Evolutionary conservation across 495 filamentous ascomycete genomes (phyloP).

Genomic region (Usnea hakonensis): DNA sequence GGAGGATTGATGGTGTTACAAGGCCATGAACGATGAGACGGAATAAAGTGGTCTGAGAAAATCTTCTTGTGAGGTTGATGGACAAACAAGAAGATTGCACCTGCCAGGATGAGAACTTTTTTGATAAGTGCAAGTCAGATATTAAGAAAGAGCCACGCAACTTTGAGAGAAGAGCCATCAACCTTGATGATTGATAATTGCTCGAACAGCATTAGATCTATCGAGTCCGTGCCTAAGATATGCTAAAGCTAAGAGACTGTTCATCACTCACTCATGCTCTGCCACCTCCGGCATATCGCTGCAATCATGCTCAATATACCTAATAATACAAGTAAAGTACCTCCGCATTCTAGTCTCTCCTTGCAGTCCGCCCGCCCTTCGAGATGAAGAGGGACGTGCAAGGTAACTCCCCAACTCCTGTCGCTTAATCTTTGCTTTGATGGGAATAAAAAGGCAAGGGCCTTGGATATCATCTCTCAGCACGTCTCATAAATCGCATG

Average conservation of each 20-base stretch:
- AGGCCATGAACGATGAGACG: neutral
- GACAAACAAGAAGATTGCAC: neutral
- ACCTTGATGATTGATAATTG: neutral
- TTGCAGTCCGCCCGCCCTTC: neutral
- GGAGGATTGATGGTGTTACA: neutral
- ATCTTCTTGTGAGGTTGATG: neutral
- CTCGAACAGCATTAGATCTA: neutral
- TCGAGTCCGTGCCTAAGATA: neutral
- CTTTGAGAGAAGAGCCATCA: neutral
- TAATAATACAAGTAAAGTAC: neutral
- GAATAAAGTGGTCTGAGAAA: neutral
- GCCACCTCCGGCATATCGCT: neutral
- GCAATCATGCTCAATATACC: neutral
- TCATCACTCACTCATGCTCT: neutral
- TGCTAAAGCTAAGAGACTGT: slow-evolving; percentile 3
- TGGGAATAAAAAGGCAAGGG: neutral
- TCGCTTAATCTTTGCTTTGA: slow-evolving; percentile 11
- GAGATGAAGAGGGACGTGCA: neutral
- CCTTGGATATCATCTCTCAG: neutral
- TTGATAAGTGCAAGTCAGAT: neutral
- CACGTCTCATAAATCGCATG: neutral
- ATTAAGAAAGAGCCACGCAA: neutral
- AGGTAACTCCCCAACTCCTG: slow-evolving; percentile 12
- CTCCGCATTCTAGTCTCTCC: neutral
- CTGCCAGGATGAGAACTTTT: neutral